A percentile compares a stretch with the other conserved stretches of the same genome.
These are phyloP conservation scores for Scedosporium minutisporum DNA, from an alignment of 2,329 filamentous ascomycete genomes.

Conservation along the genomic window DNA sequence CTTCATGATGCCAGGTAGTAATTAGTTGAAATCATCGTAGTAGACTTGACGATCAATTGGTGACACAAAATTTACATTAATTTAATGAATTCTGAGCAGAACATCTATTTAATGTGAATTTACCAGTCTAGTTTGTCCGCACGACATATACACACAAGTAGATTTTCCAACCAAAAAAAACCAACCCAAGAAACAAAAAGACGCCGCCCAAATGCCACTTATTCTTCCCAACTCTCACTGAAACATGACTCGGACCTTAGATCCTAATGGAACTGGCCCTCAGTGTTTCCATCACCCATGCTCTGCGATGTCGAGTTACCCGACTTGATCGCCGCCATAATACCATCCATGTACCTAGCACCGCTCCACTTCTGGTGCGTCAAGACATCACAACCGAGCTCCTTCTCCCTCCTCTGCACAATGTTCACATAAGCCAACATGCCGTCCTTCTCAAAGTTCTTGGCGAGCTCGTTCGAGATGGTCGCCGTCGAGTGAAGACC, in stretches of 20 bases:
- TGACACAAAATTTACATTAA: not conserved
- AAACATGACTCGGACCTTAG: not conserved
- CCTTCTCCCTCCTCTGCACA: constrained; percentile 83
- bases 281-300: constrained; percentile 93
- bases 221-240: not conserved
- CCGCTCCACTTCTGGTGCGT: constrained; percentile 85
- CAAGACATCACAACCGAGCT: constrained; percentile 80
- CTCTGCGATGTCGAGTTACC: constrained; percentile 82
- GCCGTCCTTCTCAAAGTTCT: constrained; percentile 76
- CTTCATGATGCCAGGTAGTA: no score
- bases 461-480: constrained; percentile 63
- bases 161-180: not conserved
- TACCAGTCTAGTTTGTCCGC: not conserved
- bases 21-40: no score
- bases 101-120: not conserved
- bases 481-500: constrained; percentile 57
- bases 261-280: constrained; percentile 43
- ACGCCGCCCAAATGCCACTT: not conserved
- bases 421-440: constrained; percentile 98
- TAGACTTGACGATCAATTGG: no score
- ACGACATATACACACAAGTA: not conserved
- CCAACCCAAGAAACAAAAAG: not conserved
- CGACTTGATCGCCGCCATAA: constrained; percentile 81
- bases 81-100: not conserved
- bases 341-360: constrained; percentile 70